Evolutionary conservation across 2,329 filamentous ascomycete species (phyloP), one percentile per base, ranked within the genome.

Genomic region (Diaporthe australafricana): DNA sequence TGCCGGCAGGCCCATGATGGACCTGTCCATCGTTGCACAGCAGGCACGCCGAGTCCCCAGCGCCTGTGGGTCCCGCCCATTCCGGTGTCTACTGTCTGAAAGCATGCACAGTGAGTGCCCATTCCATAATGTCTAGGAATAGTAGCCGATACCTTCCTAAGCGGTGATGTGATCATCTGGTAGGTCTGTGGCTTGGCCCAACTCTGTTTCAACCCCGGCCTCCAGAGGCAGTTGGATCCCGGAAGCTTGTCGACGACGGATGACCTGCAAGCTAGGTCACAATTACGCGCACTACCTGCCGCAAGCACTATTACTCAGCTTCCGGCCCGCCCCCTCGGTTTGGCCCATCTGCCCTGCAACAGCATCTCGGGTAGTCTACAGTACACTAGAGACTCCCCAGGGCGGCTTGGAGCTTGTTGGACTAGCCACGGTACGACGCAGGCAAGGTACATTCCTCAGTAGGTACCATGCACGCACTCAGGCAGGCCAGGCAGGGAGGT

Each of bases 21-120:
- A 40, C 6, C 14, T 14, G 38, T 40, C 14, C 38, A 40, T 14
- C 38, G 38, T 63, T 50, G 60, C 60, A 63, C 60, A 50, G 30
- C 60, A 63, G 42, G 11, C 60, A n/a, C n/a, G 45, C n/a, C 60
- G 60, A 63, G 40, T 63, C 42, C 27, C 57, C 57, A 48, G 42
- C 57, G 22, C 17, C 40, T 60, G 56, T 40, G 22, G 38, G 20
- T 22, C 17, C 20, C 42, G 25, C 20, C 57, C 40, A 20, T 47
- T 47, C 12, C 40, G 57, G 42, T 35, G n/a, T 38, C 20, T 63
- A 27, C 27, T 25, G 42, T 25, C 17, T 3, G 20, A 25, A 30
- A 48, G 60, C 8, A n/a, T 20, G 14, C 8, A 32, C 2, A 17
- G 42, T 2, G 40, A 62, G 20, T n/a, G 40, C 17, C 40, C 17